A percentile compares a stretch with the other conserved stretches of the same genome.
Conservation (phyloP, 306 rosid species). For the Ammopiptanthus mongolicus region DNA sequence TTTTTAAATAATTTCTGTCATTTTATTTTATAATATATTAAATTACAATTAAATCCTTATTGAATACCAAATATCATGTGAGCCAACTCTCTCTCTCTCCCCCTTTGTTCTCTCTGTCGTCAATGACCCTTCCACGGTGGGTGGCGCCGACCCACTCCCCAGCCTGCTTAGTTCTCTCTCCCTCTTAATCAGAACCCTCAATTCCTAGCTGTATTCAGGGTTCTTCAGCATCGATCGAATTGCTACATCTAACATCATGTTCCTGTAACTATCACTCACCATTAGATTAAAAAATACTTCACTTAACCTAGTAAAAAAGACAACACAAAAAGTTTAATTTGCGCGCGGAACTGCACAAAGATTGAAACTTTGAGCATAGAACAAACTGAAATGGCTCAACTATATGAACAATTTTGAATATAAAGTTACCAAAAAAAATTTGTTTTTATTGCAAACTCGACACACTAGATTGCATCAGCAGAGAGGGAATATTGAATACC, state of each 20-base stretch:
- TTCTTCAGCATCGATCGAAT: constrained; percentile 63
- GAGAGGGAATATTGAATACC: no score
- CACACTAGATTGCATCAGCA: no score
- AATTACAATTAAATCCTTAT: no score
- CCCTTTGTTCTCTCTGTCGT: no score
- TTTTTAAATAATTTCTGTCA: no score
- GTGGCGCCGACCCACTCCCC: constrained; percentile 95
- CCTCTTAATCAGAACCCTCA: constrained; percentile 48
- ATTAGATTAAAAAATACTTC: not conserved
- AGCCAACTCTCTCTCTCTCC: no score
- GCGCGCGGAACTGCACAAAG: constrained; percentile 27
- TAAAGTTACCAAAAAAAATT: not conserved
- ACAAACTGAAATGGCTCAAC: constrained; percentile 25
- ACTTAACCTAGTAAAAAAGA: not conserved
- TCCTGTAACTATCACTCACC: constrained; percentile 58
- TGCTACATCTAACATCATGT: constrained; percentile 71
- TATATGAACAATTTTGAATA: constrained; percentile 7
- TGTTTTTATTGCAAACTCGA: not conserved
- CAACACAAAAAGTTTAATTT: not conserved
- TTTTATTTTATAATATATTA: no score
- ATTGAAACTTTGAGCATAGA: constrained; percentile 33
- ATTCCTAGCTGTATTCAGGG: constrained; percentile 53
- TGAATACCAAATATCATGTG: no score
- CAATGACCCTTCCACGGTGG: constrained; percentile 80
- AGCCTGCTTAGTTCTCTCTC: constrained; percentile 63